A percentile compares a stretch with the other conserved stretches of the same genome.
These are phyloP conservation scores for Cutaneotrichosporon dermatis DNA, from an alignment of 1,284 basidiomycete genomes.

Conservation along the genomic window DNA sequence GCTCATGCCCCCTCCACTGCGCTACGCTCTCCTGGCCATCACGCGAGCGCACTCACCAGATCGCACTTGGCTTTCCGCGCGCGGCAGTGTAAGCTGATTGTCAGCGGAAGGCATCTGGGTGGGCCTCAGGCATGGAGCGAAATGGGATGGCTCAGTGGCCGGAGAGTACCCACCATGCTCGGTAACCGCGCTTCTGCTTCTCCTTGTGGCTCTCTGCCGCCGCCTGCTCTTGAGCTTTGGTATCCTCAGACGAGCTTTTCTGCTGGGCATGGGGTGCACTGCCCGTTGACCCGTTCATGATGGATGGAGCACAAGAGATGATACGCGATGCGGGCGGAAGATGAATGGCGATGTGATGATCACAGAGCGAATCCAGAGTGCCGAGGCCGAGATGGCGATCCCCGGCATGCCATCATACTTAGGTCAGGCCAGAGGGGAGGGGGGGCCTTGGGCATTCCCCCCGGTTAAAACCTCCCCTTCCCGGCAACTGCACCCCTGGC, in stretches of 20 bases:
- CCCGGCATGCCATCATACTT: not conserved
- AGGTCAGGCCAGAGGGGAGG: not conserved
- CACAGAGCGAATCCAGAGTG: too few relatives aligned
- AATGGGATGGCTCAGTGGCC: not conserved
- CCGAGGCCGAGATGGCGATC: too few relatives aligned
- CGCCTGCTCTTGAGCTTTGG: not conserved
- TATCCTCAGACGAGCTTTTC: not conserved
- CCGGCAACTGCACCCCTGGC: too few relatives aligned
- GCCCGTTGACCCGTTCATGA: not conserved
- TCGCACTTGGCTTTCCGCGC: slow-evolving; percentile 43
- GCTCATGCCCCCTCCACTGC: too few relatives aligned
- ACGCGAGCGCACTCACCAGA: slow-evolving; percentile 23
- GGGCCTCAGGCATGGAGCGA: not conserved
- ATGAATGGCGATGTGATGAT: too few relatives aligned
- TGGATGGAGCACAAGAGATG: not conserved
- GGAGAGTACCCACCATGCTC: slow-evolving; percentile 33
- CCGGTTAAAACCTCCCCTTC: too few relatives aligned
- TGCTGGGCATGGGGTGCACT: not conserved
- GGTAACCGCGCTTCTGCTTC: slow-evolving; percentile 37
- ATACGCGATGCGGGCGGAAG: not conserved
- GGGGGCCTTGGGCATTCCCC: too few relatives aligned
- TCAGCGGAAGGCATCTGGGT: slow-evolving; percentile 2
- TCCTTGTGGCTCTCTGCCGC: slow-evolving; percentile 9
- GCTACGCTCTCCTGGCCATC: too few relatives aligned
- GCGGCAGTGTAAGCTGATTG: slow-evolving; percentile 36